These are phyloP conservation scores for Stephania japonica DNA, from an alignment of 164 flowering plant genomes.

Conservation along the genomic window DNA sequence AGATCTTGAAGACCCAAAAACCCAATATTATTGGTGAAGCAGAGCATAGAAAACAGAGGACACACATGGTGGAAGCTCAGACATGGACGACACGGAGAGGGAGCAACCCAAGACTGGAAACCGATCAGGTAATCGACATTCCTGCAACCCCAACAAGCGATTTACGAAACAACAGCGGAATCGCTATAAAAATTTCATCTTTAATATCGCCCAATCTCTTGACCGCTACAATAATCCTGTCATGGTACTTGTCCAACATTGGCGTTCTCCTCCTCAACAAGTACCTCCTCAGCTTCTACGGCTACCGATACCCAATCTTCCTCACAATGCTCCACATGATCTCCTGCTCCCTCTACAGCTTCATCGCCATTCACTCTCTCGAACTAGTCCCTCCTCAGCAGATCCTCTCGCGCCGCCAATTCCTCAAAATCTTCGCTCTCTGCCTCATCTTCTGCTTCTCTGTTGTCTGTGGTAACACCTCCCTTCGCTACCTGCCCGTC, in stretches of 20 bases:
- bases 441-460: slow-evolving; percentile 76
- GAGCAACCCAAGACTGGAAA: slow-evolving; percentile 59
- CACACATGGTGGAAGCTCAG: slow-evolving; percentile 53
- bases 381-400: slow-evolving; percentile 67
- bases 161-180: slow-evolving; percentile 30
- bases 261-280: slow-evolving; percentile 89
- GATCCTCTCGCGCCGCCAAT: slow-evolving; percentile 55
- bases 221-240: slow-evolving; percentile 54
- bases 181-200: not conserved
- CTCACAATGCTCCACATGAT: slow-evolving; percentile 89
- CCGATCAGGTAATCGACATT: slow-evolving; percentile 57
- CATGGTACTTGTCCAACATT: slow-evolving; percentile 91
- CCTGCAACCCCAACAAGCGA: slow-evolving; percentile 72
- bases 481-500: slow-evolving; percentile 75
- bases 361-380: slow-evolving; percentile 47
- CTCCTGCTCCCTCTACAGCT: slow-evolving; percentile 61
- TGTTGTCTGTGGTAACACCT: slow-evolving; percentile 89
- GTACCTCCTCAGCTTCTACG: slow-evolving; percentile 76
- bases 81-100: slow-evolving; percentile 65
- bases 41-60: slow-evolving; percentile 4
- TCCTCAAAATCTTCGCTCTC: slow-evolving; percentile 67
- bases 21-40: not conserved
- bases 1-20: no score
- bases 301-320: slow-evolving; percentile 84
- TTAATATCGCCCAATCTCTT: slow-evolving; percentile 29